These are phyloP conservation scores for Fraxinus xanthoxyloides DNA, from an alignment of 305 asterid genomes.

Conservation along the genomic window DNA sequence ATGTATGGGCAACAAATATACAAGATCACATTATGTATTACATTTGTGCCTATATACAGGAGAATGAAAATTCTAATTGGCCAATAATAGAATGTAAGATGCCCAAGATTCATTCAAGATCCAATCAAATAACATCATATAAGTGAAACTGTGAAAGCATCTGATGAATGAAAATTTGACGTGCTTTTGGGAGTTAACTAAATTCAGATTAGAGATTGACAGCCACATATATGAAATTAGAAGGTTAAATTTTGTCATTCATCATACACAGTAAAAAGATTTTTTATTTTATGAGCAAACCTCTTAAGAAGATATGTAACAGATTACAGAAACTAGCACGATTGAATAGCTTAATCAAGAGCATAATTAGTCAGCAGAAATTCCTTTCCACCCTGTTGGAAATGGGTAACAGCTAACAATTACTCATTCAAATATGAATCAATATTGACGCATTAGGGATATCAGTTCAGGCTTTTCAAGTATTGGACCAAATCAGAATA, in stretches of 20 bases:
- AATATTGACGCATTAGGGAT: neutral
- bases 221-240: neutral
- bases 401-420: neutral
- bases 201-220: neutral
- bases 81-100: neutral
- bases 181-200: neutral
- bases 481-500: neutral
- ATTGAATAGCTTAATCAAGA: neutral
- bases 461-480: slow-evolving; percentile 10
- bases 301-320: neutral
- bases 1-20: neutral
- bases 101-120: neutral
- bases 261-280: neutral
- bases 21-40: neutral
- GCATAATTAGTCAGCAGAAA: neutral
- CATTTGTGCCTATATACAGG: neutral
- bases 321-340: neutral
- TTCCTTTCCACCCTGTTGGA: neutral
- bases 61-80: neutral
- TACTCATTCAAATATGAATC: neutral
- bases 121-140: neutral
- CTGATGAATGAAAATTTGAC: neutral
- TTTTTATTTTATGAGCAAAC: neutral
- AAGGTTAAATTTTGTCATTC: neutral
- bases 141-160: neutral